Conservation (phyloP, 257 asterid genomes). For the Euphrasia confusa region DNA sequence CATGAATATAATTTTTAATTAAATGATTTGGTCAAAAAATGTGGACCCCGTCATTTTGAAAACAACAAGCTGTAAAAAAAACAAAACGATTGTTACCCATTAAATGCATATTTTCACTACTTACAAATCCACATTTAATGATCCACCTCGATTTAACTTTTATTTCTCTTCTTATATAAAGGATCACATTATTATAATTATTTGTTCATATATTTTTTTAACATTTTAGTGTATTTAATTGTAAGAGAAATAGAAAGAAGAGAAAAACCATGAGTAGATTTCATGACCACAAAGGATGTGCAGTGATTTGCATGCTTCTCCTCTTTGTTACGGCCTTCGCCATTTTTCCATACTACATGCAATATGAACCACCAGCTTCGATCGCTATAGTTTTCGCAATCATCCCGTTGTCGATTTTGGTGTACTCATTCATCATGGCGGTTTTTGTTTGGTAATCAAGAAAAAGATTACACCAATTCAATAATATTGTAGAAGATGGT, state of each 20-base stretch:
- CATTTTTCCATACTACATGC: slow-evolving; percentile 31
- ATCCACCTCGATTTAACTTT: neutral
- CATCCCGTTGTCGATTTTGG: slow-evolving; percentile 25
- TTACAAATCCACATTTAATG: too few species aligned
- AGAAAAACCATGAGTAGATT: slow-evolving; percentile 15
- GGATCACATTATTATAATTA: too few species aligned
- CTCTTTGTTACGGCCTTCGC: slow-evolving; percentile 20
- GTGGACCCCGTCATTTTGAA: too few species aligned
- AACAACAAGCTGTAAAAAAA: neutral
- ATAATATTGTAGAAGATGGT: too few species aligned
- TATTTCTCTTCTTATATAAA: slow-evolving; percentile 1
- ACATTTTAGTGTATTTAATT: neutral
- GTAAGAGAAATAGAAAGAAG: neutral
- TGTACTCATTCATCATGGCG: slow-evolving; percentile 27
- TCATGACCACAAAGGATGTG: slow-evolving; percentile 21
- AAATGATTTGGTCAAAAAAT: too few species aligned
- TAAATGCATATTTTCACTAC: neutral
- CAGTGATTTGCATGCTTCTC: slow-evolving; percentile 25
- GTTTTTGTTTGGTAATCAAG: slow-evolving; percentile 27
- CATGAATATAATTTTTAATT: too few species aligned
- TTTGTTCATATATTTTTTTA: neutral
- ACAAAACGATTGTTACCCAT: neutral
- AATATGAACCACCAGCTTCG: slow-evolving; percentile 31
- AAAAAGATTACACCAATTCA: neutral
- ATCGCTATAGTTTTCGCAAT: slow-evolving; percentile 23